Evolutionary conservation across 2,329 filamentous ascomycete genomes (phyloP).

Genomic region (Venturia asperata): DNA sequence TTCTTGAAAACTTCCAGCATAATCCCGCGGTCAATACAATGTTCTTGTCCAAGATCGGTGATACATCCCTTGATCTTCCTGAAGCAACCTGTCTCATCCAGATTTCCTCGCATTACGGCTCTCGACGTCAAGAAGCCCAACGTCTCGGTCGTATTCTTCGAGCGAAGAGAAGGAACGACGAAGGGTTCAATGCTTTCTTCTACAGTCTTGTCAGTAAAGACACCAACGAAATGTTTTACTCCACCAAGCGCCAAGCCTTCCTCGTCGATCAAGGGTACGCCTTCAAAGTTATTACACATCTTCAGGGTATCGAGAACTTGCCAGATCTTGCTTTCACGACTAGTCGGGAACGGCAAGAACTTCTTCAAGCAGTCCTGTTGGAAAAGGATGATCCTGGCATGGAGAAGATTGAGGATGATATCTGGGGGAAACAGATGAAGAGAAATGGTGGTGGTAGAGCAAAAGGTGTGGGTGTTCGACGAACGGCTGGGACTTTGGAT

Average conservation of each 20-base stretch:
- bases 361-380: conserved; percentile 81
- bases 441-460: conserved; percentile 34
- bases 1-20: conserved; percentile 91
- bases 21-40: conserved; percentile 86
- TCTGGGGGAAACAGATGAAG: conserved; percentile 47
- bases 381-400: conserved; percentile 71
- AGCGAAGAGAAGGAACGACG: conserved; percentile 92
- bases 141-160: conserved; percentile 85
- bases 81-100: conserved; percentile 96
- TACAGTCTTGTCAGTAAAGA: conserved; percentile 97
- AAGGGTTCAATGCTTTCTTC: conserved; percentile 98
- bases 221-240: conserved; percentile 97
- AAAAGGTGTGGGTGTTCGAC: conserved; percentile 56
- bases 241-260: conserved; percentile 92
- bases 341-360: conserved; percentile 70
- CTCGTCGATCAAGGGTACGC: conserved; percentile 96
- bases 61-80: conserved; percentile 93
- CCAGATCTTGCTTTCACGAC: conserved; percentile 73
- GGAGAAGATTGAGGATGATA: conserved; percentile 62
- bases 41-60: conserved; percentile 94
- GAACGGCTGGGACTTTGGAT: conserved; percentile 77
- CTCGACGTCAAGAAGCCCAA: conserved; percentile 92
- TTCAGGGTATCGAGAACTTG: conserved; percentile 83
- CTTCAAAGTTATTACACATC: conserved; percentile 96
- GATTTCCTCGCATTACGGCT: conserved; percentile 95